Evolutionary conservation across 2,329 filamentous ascomycete genomes (phyloP), one percentile per base, ranked within the genome.

Genomic region (Metarhizium robertsii): DNA sequence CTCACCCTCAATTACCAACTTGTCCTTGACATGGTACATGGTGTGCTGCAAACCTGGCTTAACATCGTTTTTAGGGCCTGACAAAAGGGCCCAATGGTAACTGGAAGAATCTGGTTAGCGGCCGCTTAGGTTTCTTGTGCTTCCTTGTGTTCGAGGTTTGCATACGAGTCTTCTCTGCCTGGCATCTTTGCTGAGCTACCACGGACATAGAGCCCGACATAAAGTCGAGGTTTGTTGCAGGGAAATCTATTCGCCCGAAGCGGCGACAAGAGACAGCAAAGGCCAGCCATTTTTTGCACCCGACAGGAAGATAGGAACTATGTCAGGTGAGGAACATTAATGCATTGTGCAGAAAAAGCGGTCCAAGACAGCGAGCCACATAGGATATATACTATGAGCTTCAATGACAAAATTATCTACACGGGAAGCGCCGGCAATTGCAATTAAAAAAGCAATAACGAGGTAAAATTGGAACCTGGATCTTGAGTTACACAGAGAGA

Each of bases 11-110:
- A 58, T 30, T 11, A 53, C 56, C 14, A 58, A 32, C 36, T 38
- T 53, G 4, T 53, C 43, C 32, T 53, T 58, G 42, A 54, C 54
- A 36, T 58, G 56, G 38, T 58, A 56, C 56, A 58, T 58, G 47
- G 51, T 50, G 30, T 53, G 51, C 11, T 29, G 50, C n/a, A 34
- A 36, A 48, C 43, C 51, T 36, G 54, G 50, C 18, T 48, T 56
- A 32, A 48, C 6, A 18, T 53, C 50, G 25, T 32, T 30, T 40
- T 58, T 55, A 7, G 56, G 54, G 13, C 54, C 56, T 8, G 56
- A 43, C 47, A 58, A 34, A 10, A 58, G 30, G 14, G 56, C 54
- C 56, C 56, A 58, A 48, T 58, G 56, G 34, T 58, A 58, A 8
- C 56, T 58, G 10, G 14, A 14, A 29, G 14, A 48, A 29, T 14